A percentile compares a stretch with the other conserved stretches of the same genome.
Evolutionary conservation across 768 basidiomycete genomes (phyloP).

Genomic region (Epithele typhae): DNA sequence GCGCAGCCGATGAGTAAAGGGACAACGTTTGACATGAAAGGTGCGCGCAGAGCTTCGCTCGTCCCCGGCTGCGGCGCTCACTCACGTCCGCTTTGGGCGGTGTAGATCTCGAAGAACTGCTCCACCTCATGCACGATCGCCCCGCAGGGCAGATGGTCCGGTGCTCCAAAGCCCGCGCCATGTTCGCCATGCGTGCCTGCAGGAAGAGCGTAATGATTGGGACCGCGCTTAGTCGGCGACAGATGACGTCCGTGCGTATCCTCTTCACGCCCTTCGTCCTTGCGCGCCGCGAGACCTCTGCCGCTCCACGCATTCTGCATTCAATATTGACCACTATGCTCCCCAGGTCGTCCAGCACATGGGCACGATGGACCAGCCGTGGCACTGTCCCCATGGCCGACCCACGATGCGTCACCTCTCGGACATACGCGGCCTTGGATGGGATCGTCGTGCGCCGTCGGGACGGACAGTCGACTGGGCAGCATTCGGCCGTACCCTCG

Average conservation of each 20-base stretch:
- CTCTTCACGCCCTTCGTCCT: not conserved
- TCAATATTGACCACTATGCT: not conserved
- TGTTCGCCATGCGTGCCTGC: constrained; percentile 98
- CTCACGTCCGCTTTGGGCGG: constrained; percentile 6
- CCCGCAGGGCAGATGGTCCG: constrained; percentile 81
- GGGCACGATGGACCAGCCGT: constrained; percentile 82
- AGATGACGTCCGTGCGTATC: constrained; percentile 69
- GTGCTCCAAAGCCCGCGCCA: constrained; percentile 86
- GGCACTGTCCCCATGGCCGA: constrained; percentile 86
- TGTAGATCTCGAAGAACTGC: constrained; percentile 87
- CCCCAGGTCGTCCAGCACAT: constrained; percentile 71
- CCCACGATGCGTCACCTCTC: constrained; percentile 78
- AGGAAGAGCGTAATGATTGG: constrained; percentile 97
- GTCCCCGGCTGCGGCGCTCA: constrained; percentile 4
- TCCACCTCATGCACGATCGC: constrained; percentile 78
- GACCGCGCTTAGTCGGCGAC: constrained; percentile 65
- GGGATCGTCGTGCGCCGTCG: constrained; percentile 6
- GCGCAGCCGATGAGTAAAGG: constrained; percentile 91
- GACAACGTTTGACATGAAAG: constrained; percentile 86
- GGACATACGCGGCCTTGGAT: constrained; percentile 37
- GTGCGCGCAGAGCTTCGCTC: constrained; percentile 62
- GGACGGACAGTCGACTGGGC: constrained; percentile 10
- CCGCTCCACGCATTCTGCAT: not conserved
- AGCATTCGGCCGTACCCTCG: too few relatives aligned
- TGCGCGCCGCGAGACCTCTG: too few relatives aligned